Percentiles rank a stretch among this genome's conserved stretches.
Conservation (phyloP, 2,329 filamentous ascomycete genomes). For the Phaeosphaeriaceae sp. region DNA sequence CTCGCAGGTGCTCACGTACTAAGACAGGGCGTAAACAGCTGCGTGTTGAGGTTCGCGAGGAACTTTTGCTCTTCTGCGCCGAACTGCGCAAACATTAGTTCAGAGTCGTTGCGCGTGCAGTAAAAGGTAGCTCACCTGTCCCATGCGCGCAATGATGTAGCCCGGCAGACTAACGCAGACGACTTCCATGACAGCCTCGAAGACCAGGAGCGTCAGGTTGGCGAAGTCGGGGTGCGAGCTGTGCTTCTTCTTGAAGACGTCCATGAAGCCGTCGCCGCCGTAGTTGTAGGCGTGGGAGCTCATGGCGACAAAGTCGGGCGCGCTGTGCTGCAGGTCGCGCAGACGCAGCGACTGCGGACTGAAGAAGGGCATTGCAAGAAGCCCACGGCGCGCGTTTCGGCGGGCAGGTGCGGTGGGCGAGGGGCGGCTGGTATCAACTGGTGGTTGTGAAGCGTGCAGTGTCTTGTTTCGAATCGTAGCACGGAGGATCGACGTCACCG, state of each 20-base stretch:
- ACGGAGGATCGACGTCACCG: constrained; percentile 24
- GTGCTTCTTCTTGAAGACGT: constrained; percentile 46
- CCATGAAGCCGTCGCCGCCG: constrained; percentile 35
- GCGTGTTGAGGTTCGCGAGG: constrained; percentile 93
- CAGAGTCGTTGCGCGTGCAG: background rate
- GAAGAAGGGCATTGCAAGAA: constrained; percentile 41
- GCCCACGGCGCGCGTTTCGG: constrained; percentile 1
- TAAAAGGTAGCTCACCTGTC: constrained; percentile 52
- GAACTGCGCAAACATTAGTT: constrained; percentile 63
- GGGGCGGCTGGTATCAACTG: constrained; percentile 14
- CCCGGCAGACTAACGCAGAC: constrained; percentile 94
- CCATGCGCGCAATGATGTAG: constrained; percentile 87
- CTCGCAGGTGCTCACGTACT: constrained; percentile 61
- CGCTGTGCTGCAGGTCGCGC: constrained; percentile 29
- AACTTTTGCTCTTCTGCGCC: constrained; percentile 97
- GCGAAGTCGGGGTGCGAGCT: constrained; percentile 68
- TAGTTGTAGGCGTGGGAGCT: constrained; percentile 41
- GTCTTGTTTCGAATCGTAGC: constrained; percentile 24
- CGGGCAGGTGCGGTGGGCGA: constrained; percentile 16
- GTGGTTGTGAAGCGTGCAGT: constrained; percentile 28
- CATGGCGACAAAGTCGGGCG: constrained; percentile 42
- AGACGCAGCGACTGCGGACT: constrained; percentile 46
- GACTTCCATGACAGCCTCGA: constrained; percentile 93
- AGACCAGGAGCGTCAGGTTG: constrained; percentile 81
- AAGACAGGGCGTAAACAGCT: constrained; percentile 94